Percentiles rank a stretch among this genome's conserved stretches.
These are phyloP conservation scores for Saksenaea oblongispora DNA, from an alignment of 371 early-diverging fungal genomes.

Conservation along the genomic window DNA sequence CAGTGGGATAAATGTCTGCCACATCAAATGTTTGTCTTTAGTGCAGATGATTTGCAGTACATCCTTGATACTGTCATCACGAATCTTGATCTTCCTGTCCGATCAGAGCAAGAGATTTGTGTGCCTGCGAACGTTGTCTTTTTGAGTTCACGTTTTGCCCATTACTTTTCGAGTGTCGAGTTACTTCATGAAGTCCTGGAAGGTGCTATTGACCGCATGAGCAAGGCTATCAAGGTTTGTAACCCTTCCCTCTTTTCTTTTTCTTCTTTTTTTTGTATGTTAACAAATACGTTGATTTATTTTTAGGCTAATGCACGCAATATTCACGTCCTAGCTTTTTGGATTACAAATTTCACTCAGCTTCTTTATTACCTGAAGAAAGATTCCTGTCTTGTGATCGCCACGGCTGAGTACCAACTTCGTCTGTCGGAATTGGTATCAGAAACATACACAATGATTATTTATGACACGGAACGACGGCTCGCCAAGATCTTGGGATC, in stretches of 20 bases:
- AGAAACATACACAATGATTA: constrained; percentile 64
- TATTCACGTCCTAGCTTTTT: constrained; percentile 54
- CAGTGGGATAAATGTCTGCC: constrained; percentile 77
- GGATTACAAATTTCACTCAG: constrained; percentile 75
- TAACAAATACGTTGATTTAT: neutral
- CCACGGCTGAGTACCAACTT: constrained; percentile 62
- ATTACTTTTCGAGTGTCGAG: constrained; percentile 73
- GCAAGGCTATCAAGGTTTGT: constrained; percentile 58
- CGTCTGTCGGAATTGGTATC: constrained; percentile 68
- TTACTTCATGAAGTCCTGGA: constrained; percentile 71
- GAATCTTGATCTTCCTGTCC: constrained; percentile 54
- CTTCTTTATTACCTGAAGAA: constrained; percentile 79
- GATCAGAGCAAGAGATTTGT: constrained; percentile 60
- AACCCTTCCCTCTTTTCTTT: neutral
- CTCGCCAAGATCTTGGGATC: constrained; percentile 59
- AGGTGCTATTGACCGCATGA: constrained; percentile 63
- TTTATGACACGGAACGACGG: constrained; percentile 56
- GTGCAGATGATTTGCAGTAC: constrained; percentile 50
- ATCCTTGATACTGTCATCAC: constrained; percentile 73
- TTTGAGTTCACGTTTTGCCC: constrained; percentile 86
- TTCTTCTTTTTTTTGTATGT: neutral
- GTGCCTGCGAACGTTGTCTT: constrained; percentile 87
- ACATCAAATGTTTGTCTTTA: constrained; percentile 92
- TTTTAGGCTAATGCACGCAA: constrained; percentile 25
- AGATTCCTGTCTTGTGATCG: constrained; percentile 65